A percentile compares a stretch with the other conserved stretches of the same genome.
Evolutionary conservation across 1,284 basidiomycete genomes (phyloP).

Genomic region (Fistulina hepatica): DNA sequence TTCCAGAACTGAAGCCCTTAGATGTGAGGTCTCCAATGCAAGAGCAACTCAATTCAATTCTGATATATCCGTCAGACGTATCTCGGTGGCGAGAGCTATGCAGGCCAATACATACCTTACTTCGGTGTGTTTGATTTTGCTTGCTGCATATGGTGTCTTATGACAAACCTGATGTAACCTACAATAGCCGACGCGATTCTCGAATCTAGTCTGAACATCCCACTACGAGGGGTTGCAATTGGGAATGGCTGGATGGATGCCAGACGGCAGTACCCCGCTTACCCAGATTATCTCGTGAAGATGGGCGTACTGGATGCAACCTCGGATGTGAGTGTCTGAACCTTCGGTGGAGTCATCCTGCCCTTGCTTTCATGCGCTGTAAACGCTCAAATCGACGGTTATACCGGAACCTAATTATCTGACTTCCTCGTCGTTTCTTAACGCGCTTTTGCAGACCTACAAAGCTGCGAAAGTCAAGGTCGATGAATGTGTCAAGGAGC

Average conservation of each 20-base stretch:
- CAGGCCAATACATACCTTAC: constrained; percentile 99
- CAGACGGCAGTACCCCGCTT: constrained; percentile 80
- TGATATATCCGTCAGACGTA: constrained; percentile 54
- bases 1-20: constrained; percentile 76
- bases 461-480: constrained; percentile 36
- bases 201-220: constrained; percentile 45
- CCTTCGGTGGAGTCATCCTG: too few species aligned
- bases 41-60: constrained; percentile 9
- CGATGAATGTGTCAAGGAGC: constrained; percentile 49
- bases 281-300: constrained; percentile 79
- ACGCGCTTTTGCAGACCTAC: constrained; percentile 1
- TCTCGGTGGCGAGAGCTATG: constrained; percentile 87
- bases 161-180: constrained; percentile 10
- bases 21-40: constrained; percentile 52
- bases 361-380: too few species aligned
- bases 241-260: constrained; percentile 98
- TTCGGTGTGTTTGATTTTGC: constrained; percentile 47
- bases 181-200: constrained; percentile 76
- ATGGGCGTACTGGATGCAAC: constrained; percentile 69
- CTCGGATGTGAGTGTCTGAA: constrained; percentile 46
- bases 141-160: constrained; percentile 3
- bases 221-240: constrained; percentile 77
- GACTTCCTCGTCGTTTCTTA: constrained; percentile 7
- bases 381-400: too few species aligned
- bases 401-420: too few species aligned